These are phyloP conservation scores for Aspergillus unguis DNA, from an alignment of 2,329 filamentous ascomycete species.

Conservation along the genomic window DNA sequence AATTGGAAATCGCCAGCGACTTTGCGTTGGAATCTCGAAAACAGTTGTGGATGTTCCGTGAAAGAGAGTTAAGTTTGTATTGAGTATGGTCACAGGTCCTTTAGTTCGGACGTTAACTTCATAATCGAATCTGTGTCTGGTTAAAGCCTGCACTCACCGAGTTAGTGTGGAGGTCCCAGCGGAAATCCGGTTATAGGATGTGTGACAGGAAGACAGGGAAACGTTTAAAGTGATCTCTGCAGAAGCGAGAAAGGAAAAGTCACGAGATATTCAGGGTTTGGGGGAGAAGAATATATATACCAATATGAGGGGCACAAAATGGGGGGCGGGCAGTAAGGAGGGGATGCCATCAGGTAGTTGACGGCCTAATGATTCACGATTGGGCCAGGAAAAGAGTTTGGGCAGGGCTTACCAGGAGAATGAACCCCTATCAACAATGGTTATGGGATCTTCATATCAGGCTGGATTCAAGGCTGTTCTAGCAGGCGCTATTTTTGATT, in stretches of 20 bases:
- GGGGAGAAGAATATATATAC: background rate
- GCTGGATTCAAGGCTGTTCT: background rate
- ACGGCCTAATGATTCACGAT: slow-evolving; percentile 12
- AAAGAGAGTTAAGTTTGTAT: too few species aligned
- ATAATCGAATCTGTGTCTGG: background rate
- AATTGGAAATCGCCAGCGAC: background rate
- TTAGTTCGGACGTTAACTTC: background rate
- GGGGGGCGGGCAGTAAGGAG: background rate
- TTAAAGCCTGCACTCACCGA: background rate
- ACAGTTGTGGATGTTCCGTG: too few species aligned
- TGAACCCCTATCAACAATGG: background rate
- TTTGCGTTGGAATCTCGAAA: background rate
- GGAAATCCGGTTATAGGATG: background rate
- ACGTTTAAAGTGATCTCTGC: background rate
- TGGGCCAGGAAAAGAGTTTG: slow-evolving; percentile 8
- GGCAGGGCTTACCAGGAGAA: slow-evolving; percentile 4
- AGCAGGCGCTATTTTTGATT: background rate
- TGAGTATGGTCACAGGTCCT: background rate
- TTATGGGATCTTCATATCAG: background rate
- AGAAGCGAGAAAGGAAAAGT: background rate
- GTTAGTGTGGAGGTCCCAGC: background rate
- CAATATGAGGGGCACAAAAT: background rate
- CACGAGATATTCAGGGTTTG: background rate
- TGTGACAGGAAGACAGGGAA: background rate
- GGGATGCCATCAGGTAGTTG: slow-evolving; percentile 7